Evolutionary conservation across 768 basidiomycete genomes (phyloP).

Genomic region (Boletus edulis): DNA sequence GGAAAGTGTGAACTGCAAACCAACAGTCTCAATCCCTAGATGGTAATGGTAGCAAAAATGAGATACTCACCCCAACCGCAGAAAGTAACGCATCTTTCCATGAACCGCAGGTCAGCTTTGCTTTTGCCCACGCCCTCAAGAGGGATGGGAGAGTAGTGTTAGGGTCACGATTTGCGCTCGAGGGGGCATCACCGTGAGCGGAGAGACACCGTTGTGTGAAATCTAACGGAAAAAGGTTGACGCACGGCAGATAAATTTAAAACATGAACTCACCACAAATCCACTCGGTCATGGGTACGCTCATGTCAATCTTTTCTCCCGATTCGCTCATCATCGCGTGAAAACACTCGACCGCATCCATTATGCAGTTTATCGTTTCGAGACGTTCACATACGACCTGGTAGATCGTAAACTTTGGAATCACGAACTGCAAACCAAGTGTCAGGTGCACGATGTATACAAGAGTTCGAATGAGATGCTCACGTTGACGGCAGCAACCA

Average conservation of each 20-base stretch:
- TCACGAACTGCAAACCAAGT: too few species aligned
- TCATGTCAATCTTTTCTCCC: not conserved
- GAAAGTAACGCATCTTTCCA: not conserved
- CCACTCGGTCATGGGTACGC: not conserved
- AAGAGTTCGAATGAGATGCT: too few species aligned
- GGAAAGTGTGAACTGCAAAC: not conserved
- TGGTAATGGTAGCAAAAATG: not conserved
- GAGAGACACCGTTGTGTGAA: not conserved
- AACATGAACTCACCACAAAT: not conserved
- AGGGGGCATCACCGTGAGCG: not conserved
- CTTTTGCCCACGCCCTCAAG: not conserved
- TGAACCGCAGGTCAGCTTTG: not conserved
- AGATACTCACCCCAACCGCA: not conserved
- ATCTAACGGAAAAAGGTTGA: not conserved
- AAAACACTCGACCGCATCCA: not conserved
- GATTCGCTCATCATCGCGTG: not conserved
- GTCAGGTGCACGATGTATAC: too few species aligned
- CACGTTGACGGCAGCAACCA: too few species aligned
- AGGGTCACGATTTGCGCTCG: too few species aligned
- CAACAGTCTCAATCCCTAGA: not conserved
- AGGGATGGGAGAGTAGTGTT: not conserved
- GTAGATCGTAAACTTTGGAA: too few species aligned
- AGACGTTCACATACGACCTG: too few species aligned
- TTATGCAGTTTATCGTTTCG: too few species aligned
- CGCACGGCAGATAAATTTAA: not conserved